These are phyloP conservation scores for Fistulifera solaris DNA, from an alignment of 108 stramenopile genomes.

Conservation along the genomic window DNA sequence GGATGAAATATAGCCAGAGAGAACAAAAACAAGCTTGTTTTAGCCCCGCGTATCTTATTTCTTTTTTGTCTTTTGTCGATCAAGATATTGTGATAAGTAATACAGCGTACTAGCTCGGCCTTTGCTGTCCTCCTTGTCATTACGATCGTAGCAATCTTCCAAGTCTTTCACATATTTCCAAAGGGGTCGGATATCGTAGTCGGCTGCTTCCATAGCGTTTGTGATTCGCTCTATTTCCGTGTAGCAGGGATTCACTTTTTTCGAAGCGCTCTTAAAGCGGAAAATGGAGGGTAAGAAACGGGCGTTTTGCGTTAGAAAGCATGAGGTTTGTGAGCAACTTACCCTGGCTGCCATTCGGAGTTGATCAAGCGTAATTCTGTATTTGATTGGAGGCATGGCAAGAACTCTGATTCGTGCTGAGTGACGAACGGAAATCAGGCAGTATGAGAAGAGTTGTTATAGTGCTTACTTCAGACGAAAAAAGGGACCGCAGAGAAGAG, in stretches of 20 bases:
- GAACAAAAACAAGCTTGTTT: background rate
- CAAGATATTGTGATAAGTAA: constrained; percentile 49
- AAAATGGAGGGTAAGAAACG: background rate
- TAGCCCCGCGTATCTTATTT: constrained; percentile 16
- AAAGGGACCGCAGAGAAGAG: background rate
- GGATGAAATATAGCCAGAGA: constrained; percentile 40
- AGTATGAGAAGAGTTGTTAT: too few species aligned
- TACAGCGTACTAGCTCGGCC: constrained; percentile 43
- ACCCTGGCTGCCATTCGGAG: constrained; percentile 33
- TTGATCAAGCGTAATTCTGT: constrained; percentile 65
- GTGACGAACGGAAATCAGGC: too few species aligned
- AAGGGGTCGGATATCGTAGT: constrained; percentile 49
- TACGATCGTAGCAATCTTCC: constrained; percentile 34
- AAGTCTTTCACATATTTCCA: constrained; percentile 74
- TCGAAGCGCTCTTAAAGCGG: constrained; percentile 22
- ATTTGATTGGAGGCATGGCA: constrained; percentile 25
- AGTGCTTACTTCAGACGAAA: too few species aligned
- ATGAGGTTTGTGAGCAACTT: background rate
- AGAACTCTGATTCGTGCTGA: too few species aligned
- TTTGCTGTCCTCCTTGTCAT: constrained; percentile 25
- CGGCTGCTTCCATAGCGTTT: constrained; percentile 62
- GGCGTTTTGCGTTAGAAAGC: background rate
- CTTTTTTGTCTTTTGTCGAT: constrained; percentile 40
- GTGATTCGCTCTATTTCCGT: constrained; percentile 63
- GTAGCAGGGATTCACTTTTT: constrained; percentile 39